These are phyloP conservation scores for Calocybe indica DNA, from an alignment of 768 basidiomycete genomes.

Conservation along the genomic window DNA sequence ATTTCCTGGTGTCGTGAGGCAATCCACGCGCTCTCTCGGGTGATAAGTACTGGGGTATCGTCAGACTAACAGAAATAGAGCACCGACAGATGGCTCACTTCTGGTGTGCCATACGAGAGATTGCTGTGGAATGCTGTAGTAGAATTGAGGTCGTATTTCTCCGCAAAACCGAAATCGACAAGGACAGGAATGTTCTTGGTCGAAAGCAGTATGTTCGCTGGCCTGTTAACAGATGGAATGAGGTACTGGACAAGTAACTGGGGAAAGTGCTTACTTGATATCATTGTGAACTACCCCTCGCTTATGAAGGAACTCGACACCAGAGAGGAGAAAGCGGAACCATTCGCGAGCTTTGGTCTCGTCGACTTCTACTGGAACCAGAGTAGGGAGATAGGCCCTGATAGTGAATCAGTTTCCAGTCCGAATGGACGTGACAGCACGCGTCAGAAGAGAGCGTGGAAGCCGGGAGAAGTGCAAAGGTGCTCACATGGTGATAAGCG, in stretches of 20 bases:
- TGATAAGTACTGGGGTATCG: conserved; percentile 65
- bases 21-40: conserved; percentile 87
- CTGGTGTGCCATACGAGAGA: conserved; percentile 86
- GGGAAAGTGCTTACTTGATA: conserved; percentile 65
- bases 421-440: conserved; percentile 8
- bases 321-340: conserved; percentile 80
- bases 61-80: neutral
- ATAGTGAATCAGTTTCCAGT: conserved; percentile 7
- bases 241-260: conserved; percentile 2
- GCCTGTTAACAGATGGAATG: conserved; percentile 36
- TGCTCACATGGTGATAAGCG: conserved; percentile 86
- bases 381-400: conserved; percentile 84
- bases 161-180: conserved; percentile 96
- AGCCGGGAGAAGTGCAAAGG: neutral
- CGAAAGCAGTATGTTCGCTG: conserved; percentile 89
- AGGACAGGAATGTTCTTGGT: conserved; percentile 75
- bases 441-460: conserved; percentile 7
- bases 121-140: conserved; percentile 74
- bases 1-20: conserved; percentile 90
- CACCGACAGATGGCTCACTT: conserved; percentile 38
- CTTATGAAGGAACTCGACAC: conserved; percentile 76
- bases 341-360: conserved; percentile 73
- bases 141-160: conserved; percentile 66
- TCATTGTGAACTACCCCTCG: conserved; percentile 90
- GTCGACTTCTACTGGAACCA: conserved; percentile 84